Evolutionary conservation across 495 filamentous ascomycete genomes (phyloP).

Genomic region (Penicillium silybi): DNA sequence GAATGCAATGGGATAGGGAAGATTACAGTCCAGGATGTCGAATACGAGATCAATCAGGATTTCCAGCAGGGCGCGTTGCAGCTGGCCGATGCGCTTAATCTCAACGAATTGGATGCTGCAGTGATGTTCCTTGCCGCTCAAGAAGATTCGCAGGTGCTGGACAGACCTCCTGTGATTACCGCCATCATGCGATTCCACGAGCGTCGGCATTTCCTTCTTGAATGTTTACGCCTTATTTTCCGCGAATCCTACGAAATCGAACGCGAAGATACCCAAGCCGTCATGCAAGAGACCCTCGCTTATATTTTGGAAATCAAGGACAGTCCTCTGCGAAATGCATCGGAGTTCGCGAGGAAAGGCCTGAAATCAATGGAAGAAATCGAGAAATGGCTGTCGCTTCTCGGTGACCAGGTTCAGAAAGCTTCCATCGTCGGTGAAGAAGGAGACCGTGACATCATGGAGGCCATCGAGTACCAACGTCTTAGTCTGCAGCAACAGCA

Average conservation of each 20-base stretch:
- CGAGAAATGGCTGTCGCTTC: conserved; percentile 63
- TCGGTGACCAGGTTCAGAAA: conserved; percentile 69
- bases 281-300: conserved; percentile 40
- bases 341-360: conserved; percentile 63
- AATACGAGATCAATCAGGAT: conserved; percentile 79
- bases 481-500: conserved; percentile 76
- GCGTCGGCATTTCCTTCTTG: conserved; percentile 69
- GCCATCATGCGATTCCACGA: conserved; percentile 84
- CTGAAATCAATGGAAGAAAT: conserved; percentile 68
- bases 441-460: conserved; percentile 54
- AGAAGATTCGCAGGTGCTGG: conserved; percentile 58
- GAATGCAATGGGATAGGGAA: conserved; percentile 50
- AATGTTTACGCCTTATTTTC: conserved; percentile 74
- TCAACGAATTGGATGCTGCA: conserved; percentile 86
- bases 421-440: conserved; percentile 62
- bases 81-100: conserved; percentile 78
- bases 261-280: conserved; percentile 35
- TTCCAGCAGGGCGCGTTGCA: conserved; percentile 76
- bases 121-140: conserved; percentile 65
- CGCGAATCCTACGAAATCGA: conserved; percentile 61
- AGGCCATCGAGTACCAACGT: conserved; percentile 70
- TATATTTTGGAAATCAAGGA: conserved; percentile 45
- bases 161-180: conserved; percentile 63
- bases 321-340: conserved; percentile 40
- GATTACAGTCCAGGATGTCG: conserved; percentile 61